These are phyloP conservation scores for Termitomyces sp. DNA, from an alignment of 768 basidiomycete genomes.

Conservation along the genomic window DNA sequence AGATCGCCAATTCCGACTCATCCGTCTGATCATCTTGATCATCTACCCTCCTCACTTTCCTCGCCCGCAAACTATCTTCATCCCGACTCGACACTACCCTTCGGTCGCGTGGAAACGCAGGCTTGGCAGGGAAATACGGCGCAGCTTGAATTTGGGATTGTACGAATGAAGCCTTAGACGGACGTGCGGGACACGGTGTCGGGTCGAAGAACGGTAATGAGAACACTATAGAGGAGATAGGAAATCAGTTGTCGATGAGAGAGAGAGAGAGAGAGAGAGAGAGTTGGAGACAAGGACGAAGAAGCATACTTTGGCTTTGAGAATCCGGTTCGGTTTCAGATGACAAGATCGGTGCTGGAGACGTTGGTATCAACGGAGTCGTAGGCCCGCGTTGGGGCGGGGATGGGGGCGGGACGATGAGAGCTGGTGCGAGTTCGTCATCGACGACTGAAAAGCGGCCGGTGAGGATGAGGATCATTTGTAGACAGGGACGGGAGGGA, in stretches of 20 bases:
- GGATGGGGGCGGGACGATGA: background rate
- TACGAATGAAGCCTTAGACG: constrained; percentile 3
- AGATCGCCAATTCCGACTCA: background rate
- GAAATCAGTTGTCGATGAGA: background rate
- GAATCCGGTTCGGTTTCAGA: constrained; percentile 23
- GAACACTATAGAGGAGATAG: background rate
- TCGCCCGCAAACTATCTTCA: constrained; percentile 12
- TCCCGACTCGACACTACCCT: constrained; percentile 17
- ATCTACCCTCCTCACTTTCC: constrained; percentile 16
- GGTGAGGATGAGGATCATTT: background rate
- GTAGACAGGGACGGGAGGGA: background rate
- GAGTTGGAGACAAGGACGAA: too few relatives aligned
- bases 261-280: too few relatives aligned
- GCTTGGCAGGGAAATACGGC: background rate
- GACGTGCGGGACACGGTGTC: constrained; percentile 12
- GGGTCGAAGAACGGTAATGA: constrained; percentile 17
- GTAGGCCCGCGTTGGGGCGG: background rate
- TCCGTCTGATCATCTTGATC: constrained; percentile 4
- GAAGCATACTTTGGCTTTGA: constrained; percentile 18
- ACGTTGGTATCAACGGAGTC: constrained; percentile 11
- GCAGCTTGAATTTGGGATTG: background rate
- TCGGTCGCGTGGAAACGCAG: background rate
- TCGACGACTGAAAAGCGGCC: constrained; percentile 6
- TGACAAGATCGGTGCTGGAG: constrained; percentile 9
- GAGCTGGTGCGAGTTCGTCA: background rate